phyloP scores from a whole-genome alignment of 257 asterid species.

The Oldenlandia corymbosa region DNA sequence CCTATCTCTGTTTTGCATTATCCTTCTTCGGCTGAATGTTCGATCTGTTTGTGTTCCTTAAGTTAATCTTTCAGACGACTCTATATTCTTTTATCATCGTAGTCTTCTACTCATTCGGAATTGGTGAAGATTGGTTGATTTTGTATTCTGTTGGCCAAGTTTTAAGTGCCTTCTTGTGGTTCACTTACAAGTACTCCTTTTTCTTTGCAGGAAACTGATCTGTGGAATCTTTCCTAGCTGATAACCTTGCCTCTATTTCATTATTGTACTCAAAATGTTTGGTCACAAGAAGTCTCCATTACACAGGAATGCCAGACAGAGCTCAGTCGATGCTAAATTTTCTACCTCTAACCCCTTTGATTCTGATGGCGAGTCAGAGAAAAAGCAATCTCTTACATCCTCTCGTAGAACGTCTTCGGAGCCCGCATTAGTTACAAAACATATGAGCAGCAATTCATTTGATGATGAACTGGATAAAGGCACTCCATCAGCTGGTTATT shows the following conservation, averaged over 20 bases:
- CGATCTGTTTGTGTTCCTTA: neutral
- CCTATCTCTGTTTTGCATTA: neutral
- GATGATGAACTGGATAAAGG: conserved; percentile 47
- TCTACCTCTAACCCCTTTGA: conserved; percentile 65
- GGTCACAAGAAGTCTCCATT: conserved; percentile 64
- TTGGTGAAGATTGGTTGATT: too few species aligned
- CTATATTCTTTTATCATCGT: too few species aligned
- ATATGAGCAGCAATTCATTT: conserved; percentile 51
- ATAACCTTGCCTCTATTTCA: conserved; percentile 16
- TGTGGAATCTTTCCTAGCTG: conserved; percentile 6
- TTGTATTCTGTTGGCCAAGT: too few species aligned
- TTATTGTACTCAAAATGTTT: conserved; percentile 41
- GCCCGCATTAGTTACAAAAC: conserved; percentile 36
- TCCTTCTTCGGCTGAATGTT: neutral
- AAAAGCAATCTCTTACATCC: conserved; percentile 37
- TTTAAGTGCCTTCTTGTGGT: too few species aligned
- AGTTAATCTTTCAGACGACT: neutral
- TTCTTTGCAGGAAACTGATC: conserved; percentile 9
- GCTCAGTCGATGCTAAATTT: conserved; percentile 26
- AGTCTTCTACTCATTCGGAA: too few species aligned
- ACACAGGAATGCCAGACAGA: conserved; percentile 40
- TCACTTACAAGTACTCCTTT: conserved; percentile 4
- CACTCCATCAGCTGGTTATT: conserved; percentile 37
- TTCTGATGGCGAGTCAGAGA: conserved; percentile 59
- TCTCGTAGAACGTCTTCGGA: conserved; percentile 56